Evolutionary conservation across 192 early-diverging fungal species (phyloP).

Genomic region (Spizellomyces punctatus): DNA sequence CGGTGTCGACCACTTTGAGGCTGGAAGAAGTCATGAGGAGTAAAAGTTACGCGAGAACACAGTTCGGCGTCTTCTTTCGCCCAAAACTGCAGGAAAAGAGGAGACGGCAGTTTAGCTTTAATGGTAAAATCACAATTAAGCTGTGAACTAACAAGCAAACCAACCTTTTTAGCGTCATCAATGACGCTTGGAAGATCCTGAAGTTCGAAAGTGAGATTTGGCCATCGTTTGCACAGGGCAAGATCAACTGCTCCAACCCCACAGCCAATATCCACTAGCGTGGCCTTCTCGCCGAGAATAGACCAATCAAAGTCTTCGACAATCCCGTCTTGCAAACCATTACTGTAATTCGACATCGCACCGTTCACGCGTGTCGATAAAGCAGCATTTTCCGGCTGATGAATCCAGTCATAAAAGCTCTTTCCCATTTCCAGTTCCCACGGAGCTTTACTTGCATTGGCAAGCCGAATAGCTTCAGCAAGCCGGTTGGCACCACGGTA

Average conservation of each 20-base stretch:
- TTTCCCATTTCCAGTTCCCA: constrained; percentile 5
- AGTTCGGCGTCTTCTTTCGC: too few relatives aligned
- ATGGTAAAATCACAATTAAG: too few relatives aligned
- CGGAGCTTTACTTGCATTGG: neutral
- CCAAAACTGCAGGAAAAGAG: too few relatives aligned
- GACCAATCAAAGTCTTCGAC: constrained; percentile 9
- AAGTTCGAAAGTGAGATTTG: neutral
- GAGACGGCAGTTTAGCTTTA: too few relatives aligned
- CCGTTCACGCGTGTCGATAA: neutral
- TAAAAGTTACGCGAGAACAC: too few relatives aligned
- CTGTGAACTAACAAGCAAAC: neutral
- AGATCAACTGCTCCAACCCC: neutral
- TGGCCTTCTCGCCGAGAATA: neutral
- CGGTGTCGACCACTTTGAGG: neutral
- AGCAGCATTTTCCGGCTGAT: constrained; percentile 1
- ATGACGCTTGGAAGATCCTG: constrained; percentile 10
- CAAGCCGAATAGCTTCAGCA: too few relatives aligned
- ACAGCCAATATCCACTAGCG: constrained; percentile 3
- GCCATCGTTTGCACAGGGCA: neutral
- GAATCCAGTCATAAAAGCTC: neutral
- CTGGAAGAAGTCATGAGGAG: too few relatives aligned
- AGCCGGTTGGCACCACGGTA: too few relatives aligned
- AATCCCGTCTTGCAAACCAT: neutral
- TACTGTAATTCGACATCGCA: neutral
- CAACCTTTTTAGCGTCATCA: neutral